Conservation (phyloP, 1,139 yeast genomes). For the Neolecta irregularis region DNA sequence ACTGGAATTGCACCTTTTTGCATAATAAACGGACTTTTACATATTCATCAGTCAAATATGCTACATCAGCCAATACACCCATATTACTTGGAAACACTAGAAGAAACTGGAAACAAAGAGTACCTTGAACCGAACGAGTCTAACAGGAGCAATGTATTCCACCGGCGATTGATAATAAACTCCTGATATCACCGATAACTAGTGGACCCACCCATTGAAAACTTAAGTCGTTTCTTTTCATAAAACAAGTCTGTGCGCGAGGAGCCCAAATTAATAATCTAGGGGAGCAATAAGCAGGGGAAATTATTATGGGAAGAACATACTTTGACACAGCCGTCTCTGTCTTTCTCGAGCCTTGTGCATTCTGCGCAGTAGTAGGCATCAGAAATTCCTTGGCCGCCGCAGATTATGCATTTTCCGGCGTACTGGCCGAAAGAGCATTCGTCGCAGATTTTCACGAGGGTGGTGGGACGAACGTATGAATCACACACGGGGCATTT, state of each 20-base stretch:
- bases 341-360: slow-evolving; percentile 57
- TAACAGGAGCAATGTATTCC: too few relatives aligned
- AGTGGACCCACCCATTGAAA: too few relatives aligned
- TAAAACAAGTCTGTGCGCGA: slow-evolving; percentile 53
- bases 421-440: slow-evolving; percentile 61
- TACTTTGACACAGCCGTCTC: slow-evolving; percentile 74
- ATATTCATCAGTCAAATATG: too few relatives aligned
- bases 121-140: too few relatives aligned
- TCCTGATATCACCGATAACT: too few relatives aligned
- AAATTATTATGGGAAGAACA: neutral
- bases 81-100: too few relatives aligned
- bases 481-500: slow-evolving; percentile 86
- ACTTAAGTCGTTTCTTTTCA: slow-evolving; percentile 34
- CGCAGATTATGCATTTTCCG: slow-evolving; percentile 62
- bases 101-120: too few relatives aligned
- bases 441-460: slow-evolving; percentile 67
- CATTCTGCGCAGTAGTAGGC: slow-evolving; percentile 85
- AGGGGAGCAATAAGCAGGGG: slow-evolving; percentile 15
- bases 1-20: too few relatives aligned
- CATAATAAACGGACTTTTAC: too few relatives aligned
- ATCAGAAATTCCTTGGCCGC: slow-evolving; percentile 33
- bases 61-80: too few relatives aligned
- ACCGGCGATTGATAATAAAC: too few relatives aligned
- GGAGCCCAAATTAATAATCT: slow-evolving; percentile 65
- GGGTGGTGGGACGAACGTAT: slow-evolving; percentile 56